Percentiles rank a stretch among this genome's conserved stretches.
Evolutionary conservation across 768 basidiomycete genomes (phyloP).

Genomic region (Mycena filopes): DNA sequence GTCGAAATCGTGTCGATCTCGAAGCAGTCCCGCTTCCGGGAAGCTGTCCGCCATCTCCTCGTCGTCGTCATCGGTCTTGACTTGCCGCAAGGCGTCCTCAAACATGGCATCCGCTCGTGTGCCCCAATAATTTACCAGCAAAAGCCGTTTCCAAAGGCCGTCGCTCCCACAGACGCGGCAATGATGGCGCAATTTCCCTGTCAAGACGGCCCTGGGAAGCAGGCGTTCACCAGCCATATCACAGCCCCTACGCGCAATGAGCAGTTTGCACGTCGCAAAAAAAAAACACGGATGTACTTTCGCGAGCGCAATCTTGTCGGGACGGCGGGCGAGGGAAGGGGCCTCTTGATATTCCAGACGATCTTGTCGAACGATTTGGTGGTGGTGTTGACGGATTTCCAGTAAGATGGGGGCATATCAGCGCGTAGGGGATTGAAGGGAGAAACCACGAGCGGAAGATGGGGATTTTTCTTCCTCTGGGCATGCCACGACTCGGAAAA

Average conservation of each 20-base stretch:
- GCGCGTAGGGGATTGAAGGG: conserved; percentile 25
- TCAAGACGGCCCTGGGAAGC: conserved; percentile 10
- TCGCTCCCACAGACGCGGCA: conserved; percentile 26
- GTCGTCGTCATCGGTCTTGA: conserved; percentile 40
- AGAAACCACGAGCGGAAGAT: conserved; percentile 28
- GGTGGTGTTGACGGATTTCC: conserved; percentile 7
- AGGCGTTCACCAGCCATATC: conserved; percentile 17
- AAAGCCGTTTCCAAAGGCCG: conserved; percentile 27
- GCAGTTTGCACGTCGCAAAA: neutral
- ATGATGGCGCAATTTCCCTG: conserved; percentile 23
- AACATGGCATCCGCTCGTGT: conserved; percentile 53
- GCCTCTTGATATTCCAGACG: conserved; percentile 26
- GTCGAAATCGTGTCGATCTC: conserved; percentile 50
- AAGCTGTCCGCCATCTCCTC: conserved; percentile 40
- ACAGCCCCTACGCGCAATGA: conserved; percentile 18
- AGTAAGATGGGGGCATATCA: conserved; percentile 20
- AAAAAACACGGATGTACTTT: neutral
- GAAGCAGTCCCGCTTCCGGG: conserved; percentile 42
- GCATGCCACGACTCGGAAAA: conserved; percentile 7
- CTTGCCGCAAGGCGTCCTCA: conserved; percentile 53
- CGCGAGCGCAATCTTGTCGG: conserved; percentile 17
- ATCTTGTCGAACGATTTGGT: neutral
- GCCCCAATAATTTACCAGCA: conserved; percentile 50
- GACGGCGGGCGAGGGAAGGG: conserved; percentile 21
- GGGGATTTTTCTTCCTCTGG: conserved; percentile 16